A percentile compares a stretch with the other conserved stretches of the same genome.
These are phyloP conservation scores for Hypericum perforatum DNA, from an alignment of 345 rosid species.

Conservation along the genomic window DNA sequence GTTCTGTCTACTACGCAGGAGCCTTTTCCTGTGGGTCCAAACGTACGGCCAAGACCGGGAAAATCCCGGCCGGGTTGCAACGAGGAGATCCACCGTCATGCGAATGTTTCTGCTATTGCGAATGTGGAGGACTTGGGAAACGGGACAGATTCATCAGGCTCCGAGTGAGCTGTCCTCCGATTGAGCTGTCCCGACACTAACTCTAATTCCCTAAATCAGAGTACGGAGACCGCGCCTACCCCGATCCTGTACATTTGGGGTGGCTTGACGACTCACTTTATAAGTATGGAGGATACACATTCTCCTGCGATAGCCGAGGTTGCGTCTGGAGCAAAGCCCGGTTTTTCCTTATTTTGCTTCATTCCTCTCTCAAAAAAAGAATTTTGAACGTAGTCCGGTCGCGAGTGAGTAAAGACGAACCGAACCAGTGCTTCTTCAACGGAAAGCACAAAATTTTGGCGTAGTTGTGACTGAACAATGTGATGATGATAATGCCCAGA, in stretches of 20 bases:
- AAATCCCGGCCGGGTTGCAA: slow-evolving; percentile 19
- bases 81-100: slow-evolving; percentile 20
- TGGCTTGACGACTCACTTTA: background rate
- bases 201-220: background rate
- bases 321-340: background rate
- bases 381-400: too few relatives aligned
- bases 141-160: slow-evolving; percentile 28
- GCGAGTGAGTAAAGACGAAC: background rate
- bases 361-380: too few relatives aligned
- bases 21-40: slow-evolving; percentile 56
- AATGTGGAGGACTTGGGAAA: slow-evolving; percentile 24
- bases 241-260: slow-evolving; percentile 2
- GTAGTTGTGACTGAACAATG: background rate
- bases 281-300: background rate
- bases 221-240: background rate
- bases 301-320: too few relatives aligned
- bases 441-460: slow-evolving; percentile 1
- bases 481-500: background rate
- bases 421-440: background rate
- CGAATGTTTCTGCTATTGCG: slow-evolving; percentile 16
- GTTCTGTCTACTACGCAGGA: slow-evolving; percentile 24
- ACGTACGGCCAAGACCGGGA: slow-evolving; percentile 38
- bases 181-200: background rate
- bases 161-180: slow-evolving; percentile 8
- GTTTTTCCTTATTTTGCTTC: background rate